These are phyloP conservation scores for Adansonia gregorii DNA, from an alignment of 441 rosid genomes.

Conservation along the genomic window DNA sequence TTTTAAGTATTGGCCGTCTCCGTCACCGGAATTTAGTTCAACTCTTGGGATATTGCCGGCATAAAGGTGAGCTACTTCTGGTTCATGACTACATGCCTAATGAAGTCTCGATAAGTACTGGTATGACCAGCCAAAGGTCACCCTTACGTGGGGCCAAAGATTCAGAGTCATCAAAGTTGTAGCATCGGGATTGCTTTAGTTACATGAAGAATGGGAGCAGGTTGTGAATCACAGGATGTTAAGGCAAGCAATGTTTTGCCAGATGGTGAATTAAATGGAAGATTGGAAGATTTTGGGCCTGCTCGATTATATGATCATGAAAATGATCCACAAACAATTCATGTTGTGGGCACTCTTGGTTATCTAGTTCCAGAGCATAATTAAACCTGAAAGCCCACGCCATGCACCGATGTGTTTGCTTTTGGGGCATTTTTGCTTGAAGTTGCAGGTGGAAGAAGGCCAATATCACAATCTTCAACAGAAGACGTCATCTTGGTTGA, in stretches of 20 bases:
- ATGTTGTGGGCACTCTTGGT: conserved; percentile 46
- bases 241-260: no score
- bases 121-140: conserved; percentile 33
- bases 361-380: conserved; percentile 53
- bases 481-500: conserved; percentile 38
- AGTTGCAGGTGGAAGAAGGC: conserved; percentile 50
- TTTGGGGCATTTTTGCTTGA: conserved; percentile 46
- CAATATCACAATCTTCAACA: conserved; percentile 24
- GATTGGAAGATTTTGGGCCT: conserved; percentile 24
- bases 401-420: conserved; percentile 17
- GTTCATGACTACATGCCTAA: conserved; percentile 60
- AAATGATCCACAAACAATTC: conserved; percentile 43
- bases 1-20: conserved; percentile 48
- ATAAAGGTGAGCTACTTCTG: conserved; percentile 55
- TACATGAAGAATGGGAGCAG: no score
- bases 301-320: conserved; percentile 54
- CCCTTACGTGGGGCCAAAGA: conserved; percentile 48
- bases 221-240: no score
- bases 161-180: no score
- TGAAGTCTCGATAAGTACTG: conserved; percentile 64
- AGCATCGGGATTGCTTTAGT: no score
- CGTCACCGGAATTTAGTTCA: conserved; percentile 70
- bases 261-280: no score
- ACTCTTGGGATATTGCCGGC: conserved; percentile 82
- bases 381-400: conserved; percentile 44